Evolutionary conservation across 2,329 filamentous ascomycete species (phyloP).

Genomic region (Aspergillus piperis): DNA sequence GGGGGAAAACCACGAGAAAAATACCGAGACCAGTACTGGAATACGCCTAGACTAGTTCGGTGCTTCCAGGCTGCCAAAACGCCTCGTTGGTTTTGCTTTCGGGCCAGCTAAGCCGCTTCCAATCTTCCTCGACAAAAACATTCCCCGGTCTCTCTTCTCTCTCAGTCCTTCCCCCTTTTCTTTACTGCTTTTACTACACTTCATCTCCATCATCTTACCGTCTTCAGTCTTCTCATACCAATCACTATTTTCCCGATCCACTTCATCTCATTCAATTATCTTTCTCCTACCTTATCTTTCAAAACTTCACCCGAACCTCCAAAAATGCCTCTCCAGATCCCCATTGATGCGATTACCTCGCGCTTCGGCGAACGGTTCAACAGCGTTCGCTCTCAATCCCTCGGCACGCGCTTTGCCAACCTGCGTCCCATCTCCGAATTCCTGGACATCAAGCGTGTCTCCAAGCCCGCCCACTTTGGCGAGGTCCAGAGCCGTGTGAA

Average conservation of each 20-base stretch:
- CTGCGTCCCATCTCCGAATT: slow-evolving; percentile 90
- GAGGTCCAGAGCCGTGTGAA: slow-evolving; percentile 91
- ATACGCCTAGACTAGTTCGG: neutral
- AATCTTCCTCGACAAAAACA: slow-evolving; percentile 6
- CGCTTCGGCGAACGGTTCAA: slow-evolving; percentile 90
- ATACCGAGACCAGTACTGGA: neutral
- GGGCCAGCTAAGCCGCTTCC: slow-evolving; percentile 23
- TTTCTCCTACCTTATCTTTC: neutral
- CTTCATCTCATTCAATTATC: neutral
- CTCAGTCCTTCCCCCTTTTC: slow-evolving; percentile 7
- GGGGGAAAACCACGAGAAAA: too few species aligned
- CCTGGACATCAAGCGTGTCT: slow-evolving; percentile 91
- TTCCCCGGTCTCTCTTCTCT: neutral
- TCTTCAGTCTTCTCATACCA: neutral
- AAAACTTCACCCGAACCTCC: slow-evolving; percentile 8
- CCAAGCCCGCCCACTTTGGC: slow-evolving; percentile 87
- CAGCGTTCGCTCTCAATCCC: slow-evolving; percentile 74
- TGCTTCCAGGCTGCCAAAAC: slow-evolving; percentile 1
- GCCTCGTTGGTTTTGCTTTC: slow-evolving; percentile 12
- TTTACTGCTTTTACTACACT: neutral
- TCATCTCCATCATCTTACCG: slow-evolving; percentile 6
- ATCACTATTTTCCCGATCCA: neutral
- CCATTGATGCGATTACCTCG: slow-evolving; percentile 86
- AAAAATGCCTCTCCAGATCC: slow-evolving; percentile 91
- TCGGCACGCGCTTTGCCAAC: slow-evolving; percentile 85